These are phyloP conservation scores for Vanrija humicola DNA, from an alignment of 1,284 basidiomycete genomes.

Conservation along the genomic window DNA sequence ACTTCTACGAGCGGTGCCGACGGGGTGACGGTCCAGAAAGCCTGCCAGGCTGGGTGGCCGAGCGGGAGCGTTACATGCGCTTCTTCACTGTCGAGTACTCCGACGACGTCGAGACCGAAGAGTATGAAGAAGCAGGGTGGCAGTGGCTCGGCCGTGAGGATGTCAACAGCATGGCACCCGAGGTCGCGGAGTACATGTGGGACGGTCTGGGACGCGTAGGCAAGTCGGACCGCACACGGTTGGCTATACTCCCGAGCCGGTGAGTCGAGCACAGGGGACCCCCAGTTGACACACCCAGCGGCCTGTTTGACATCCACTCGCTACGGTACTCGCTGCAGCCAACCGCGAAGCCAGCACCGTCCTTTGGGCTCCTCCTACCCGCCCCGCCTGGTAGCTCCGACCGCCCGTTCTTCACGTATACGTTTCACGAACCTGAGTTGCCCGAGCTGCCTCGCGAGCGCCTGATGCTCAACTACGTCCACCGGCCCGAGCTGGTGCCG, in stretches of 20 bases:
- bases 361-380: not conserved
- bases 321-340: not conserved
- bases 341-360: not conserved
- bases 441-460: not conserved
- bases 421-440: too few relatives aligned
- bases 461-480: not conserved
- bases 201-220: too few relatives aligned
- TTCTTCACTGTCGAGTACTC: not conserved
- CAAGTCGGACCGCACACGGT: not conserved
- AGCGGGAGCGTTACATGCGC: not conserved
- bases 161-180: too few relatives aligned
- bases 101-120: not conserved
- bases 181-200: too few relatives aligned
- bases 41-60: conserved; percentile 5
- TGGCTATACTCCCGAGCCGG: conserved; percentile 2
- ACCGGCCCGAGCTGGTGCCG: not conserved
- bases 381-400: not conserved
- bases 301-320: not conserved
- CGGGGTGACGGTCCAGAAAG: not conserved
- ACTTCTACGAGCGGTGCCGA: conserved; percentile 29
- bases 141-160: too few relatives aligned
- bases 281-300: not conserved
- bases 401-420: not conserved
- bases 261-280: not conserved
- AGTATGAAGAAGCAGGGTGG: not conserved